Percentiles rank a stretch among this genome's conserved stretches.
Evolutionary conservation across 306 rosid genomes (phyloP).

Genomic region (Arachis hypogaea): DNA sequence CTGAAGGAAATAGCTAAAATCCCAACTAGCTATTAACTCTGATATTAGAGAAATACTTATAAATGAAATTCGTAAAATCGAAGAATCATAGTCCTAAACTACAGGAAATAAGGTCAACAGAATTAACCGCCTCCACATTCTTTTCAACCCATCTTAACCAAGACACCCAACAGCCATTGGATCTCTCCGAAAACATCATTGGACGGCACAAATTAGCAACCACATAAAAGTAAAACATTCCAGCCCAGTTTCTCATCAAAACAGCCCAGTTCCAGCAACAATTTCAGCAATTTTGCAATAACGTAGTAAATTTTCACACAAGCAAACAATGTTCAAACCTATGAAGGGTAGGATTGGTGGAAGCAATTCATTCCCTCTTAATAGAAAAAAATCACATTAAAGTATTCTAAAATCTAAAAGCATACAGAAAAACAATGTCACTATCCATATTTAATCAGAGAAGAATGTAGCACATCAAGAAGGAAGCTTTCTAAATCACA

Average conservation of each 20-base stretch:
- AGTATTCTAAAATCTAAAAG: too few relatives aligned
- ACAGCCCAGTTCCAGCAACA: too few relatives aligned
- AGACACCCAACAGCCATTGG: constrained; percentile 76
- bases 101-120: not conserved
- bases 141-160: constrained; percentile 43
- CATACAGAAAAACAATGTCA: not conserved
- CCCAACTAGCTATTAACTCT: too few relatives aligned
- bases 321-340: not conserved
- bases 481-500: constrained; percentile 8
- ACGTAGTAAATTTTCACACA: too few relatives aligned
- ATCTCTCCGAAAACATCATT: constrained; percentile 77
- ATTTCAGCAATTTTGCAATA: too few relatives aligned
- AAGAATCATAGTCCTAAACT: not conserved
- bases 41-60: not conserved
- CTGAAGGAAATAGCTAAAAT: too few relatives aligned
- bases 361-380: not conserved
- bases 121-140: not conserved
- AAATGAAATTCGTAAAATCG: not conserved
- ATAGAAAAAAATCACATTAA: too few relatives aligned
- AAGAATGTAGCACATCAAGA: constrained; percentile 5
- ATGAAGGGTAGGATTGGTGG: not conserved
- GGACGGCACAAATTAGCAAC: constrained; percentile 52
- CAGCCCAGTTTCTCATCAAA: too few relatives aligned
- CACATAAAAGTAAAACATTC: too few relatives aligned
- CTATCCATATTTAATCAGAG: not conserved